Conservation (phyloP, 2,329 filamentous ascomycete genomes). For the Emericellopsis atlantica region DNA sequence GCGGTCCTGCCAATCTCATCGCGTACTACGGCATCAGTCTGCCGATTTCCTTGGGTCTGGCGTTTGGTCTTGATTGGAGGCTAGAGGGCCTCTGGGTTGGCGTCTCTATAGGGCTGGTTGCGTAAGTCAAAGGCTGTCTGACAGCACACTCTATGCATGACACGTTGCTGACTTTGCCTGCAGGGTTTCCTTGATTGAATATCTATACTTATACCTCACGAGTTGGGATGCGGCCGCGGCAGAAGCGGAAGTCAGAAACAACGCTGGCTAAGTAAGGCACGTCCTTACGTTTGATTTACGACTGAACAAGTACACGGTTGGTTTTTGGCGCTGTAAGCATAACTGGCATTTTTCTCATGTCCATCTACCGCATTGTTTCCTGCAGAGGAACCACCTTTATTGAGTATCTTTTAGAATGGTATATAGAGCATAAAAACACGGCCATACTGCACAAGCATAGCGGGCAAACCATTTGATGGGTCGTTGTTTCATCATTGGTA, state of each 20-base stretch:
- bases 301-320: too few relatives aligned
- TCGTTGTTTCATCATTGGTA: too few relatives aligned
- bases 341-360: too few relatives aligned
- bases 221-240: constrained; percentile 40
- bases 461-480: too few relatives aligned
- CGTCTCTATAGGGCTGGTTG: constrained; percentile 56
- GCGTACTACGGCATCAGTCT: constrained; percentile 80
- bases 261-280: constrained; percentile 22
- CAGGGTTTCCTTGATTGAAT: constrained; percentile 41
- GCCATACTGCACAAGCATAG: too few relatives aligned
- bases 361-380: too few relatives aligned
- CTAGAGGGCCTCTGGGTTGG: constrained; percentile 74
- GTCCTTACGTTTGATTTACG: background rate
- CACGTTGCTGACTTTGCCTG: background rate
- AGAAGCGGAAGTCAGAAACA: constrained; percentile 40
- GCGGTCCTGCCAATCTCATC: constrained; percentile 77
- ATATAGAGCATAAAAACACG: too few relatives aligned
- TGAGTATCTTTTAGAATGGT: too few relatives aligned
- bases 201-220: constrained; percentile 34
- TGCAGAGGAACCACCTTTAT: too few relatives aligned
- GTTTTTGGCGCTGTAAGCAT: too few relatives aligned
- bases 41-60: constrained; percentile 68
- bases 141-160: background rate
- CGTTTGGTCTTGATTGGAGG: constrained; percentile 66
- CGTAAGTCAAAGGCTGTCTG: constrained; percentile 27